Percentiles rank a stretch among this genome's conserved stretches.
phyloP scores from a whole-genome alignment of 2,329 filamentous ascomycete genomes.

The Talaromyces sp. region DNA sequence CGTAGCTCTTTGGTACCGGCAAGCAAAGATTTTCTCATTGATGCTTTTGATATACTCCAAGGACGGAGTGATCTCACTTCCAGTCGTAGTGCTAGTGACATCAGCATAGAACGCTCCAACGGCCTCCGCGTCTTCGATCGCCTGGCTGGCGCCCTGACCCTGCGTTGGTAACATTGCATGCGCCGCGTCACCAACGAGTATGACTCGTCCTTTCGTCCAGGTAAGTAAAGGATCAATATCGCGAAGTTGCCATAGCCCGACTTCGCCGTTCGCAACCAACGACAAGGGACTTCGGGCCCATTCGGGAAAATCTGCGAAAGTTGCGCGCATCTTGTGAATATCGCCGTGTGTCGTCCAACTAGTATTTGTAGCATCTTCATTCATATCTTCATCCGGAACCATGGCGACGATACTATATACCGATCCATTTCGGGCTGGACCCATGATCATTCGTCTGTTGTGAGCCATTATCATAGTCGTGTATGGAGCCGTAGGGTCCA shows the following conservation, averaged over 20 bases:
- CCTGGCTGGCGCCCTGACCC: conserved; percentile 3
- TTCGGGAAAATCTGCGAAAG: conserved; percentile 38
- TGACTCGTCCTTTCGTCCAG: conserved; percentile 23
- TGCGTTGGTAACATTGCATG: conserved; percentile 4
- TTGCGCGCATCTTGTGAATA: conserved; percentile 31
- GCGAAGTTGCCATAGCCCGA: conserved; percentile 44
- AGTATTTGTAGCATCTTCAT: conserved; percentile 33
- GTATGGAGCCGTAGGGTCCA: conserved; percentile 36
- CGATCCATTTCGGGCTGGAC: conserved; percentile 38
- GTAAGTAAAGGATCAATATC: conserved; percentile 40
- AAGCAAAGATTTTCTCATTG: conserved; percentile 10
- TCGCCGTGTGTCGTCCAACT: conserved; percentile 41
- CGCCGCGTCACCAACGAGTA: conserved; percentile 2
- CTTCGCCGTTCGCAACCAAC: conserved; percentile 23
- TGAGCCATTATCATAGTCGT: conserved; percentile 47
- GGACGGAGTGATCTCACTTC: not conserved
- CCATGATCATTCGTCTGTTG: conserved; percentile 43
- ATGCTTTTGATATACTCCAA: not conserved
- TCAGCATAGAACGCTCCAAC: conserved; percentile 3
- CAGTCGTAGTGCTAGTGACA: not conserved
- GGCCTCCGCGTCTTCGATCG: conserved; percentile 2
- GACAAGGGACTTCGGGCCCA: conserved; percentile 37
- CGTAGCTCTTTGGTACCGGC: conserved; percentile 35
- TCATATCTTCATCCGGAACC: conserved; percentile 38
- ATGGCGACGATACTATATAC: conserved; percentile 43